These are phyloP conservation scores for Kondoa subrosea DNA, from an alignment of 768 basidiomycete genomes.

Conservation along the genomic window DNA sequence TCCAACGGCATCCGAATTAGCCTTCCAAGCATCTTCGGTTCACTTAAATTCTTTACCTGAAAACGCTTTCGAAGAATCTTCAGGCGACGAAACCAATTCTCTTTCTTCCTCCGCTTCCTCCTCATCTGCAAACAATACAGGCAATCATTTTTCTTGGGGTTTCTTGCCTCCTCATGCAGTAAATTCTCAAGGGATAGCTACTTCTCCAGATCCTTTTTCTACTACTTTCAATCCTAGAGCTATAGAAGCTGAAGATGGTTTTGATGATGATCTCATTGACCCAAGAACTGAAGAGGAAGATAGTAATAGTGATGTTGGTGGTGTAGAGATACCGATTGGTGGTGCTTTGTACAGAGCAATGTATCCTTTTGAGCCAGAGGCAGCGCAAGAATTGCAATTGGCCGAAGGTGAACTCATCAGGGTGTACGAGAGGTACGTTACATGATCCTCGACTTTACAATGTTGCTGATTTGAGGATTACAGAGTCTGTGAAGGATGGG, in stretches of 20 bases:
- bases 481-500: conserved; percentile 8
- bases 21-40: not conserved
- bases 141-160: not conserved
- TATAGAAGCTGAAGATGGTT: not conserved
- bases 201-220: not conserved
- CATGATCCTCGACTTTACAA: not conserved
- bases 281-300: conserved; percentile 3
- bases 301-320: not conserved
- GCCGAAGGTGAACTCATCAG: conserved; percentile 4
- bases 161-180: conserved; percentile 2
- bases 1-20: not conserved
- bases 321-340: not conserved
- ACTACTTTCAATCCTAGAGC: not conserved
- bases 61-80: conserved; percentile 5
- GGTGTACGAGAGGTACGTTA: conserved; percentile 1
- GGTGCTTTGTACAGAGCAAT: not conserved
- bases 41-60: not conserved
- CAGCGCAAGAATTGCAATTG: not conserved
- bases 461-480: not conserved
- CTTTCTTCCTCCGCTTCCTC: not conserved
- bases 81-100: not conserved
- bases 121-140: too few species aligned
- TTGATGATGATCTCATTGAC: conserved; percentile 1
- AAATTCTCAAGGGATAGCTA: too few species aligned
- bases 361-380: conserved; percentile 1